Evolutionary conservation across 2,329 filamentous ascomycete species (phyloP).

Genomic region (Aaosphaeria pasadenensis): DNA sequence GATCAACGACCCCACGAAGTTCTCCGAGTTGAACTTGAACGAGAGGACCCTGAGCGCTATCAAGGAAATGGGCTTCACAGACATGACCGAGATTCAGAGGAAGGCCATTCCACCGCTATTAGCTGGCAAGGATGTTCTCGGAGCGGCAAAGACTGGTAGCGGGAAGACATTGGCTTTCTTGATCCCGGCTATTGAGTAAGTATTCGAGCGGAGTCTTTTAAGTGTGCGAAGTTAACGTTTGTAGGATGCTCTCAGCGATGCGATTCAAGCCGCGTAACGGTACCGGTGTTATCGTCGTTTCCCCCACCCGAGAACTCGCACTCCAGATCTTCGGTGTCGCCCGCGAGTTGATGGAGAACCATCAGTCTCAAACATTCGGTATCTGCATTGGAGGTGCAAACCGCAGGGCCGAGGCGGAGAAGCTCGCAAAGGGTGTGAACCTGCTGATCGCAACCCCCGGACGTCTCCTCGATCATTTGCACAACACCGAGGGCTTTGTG

Average conservation of each 20-base stretch:
- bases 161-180: slow-evolving; percentile 96
- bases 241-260: slow-evolving; percentile 73
- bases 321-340: slow-evolving; percentile 96
- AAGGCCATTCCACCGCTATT: slow-evolving; percentile 83
- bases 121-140: slow-evolving; percentile 87
- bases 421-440: slow-evolving; percentile 92
- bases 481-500: slow-evolving; percentile 83
- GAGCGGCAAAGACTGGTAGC: slow-evolving; percentile 92
- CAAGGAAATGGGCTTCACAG: slow-evolving; percentile 86
- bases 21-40: slow-evolving; percentile 79
- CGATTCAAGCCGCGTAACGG: slow-evolving; percentile 93
- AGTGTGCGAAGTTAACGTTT: too few relatives aligned
- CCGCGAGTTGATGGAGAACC: slow-evolving; percentile 84
- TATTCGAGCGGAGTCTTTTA: too few relatives aligned
- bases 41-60: slow-evolving; percentile 88
- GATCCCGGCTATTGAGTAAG: slow-evolving; percentile 77
- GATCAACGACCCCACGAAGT: slow-evolving; percentile 65
- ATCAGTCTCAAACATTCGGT: slow-evolving; percentile 84
- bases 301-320: slow-evolving; percentile 88
- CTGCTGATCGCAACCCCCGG: slow-evolving; percentile 92
- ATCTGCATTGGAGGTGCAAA: slow-evolving; percentile 97
- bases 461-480: slow-evolving; percentile 86
- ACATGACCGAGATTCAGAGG: slow-evolving; percentile 93
- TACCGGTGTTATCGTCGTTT: slow-evolving; percentile 81
- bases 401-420: slow-evolving; percentile 84